Evolutionary conservation across 75 land plant species (phyloP).

Genomic region (Pinus tabuliformis): DNA sequence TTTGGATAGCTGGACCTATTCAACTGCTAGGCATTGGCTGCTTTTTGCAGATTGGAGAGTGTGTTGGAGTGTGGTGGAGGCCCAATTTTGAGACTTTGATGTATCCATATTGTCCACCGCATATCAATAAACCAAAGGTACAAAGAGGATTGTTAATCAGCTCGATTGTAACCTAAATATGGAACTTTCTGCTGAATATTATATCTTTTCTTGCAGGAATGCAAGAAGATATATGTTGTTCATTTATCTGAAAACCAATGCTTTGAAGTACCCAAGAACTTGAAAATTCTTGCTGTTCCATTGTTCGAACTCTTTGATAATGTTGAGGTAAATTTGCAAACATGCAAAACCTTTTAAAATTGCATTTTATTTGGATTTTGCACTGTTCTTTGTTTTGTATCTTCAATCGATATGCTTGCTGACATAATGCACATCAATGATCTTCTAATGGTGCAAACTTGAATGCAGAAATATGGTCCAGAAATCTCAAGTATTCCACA

Average conservation of each 20-base stretch:
- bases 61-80: slow-evolving; percentile 98
- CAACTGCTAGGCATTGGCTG: too few relatives aligned
- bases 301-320: slow-evolving; percentile 96
- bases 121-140: slow-evolving; percentile 94
- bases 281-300: slow-evolving; percentile 93
- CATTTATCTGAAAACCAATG: slow-evolving; percentile 84
- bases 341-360: background rate
- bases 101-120: slow-evolving; percentile 98
- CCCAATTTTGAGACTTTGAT: slow-evolving; percentile 96
- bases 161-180: background rate
- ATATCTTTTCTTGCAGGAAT: slow-evolving; percentile 61
- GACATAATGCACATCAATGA: background rate
- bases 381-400: background rate
- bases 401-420: background rate
- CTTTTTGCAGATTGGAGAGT: slow-evolving; percentile 84
- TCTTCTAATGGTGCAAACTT: background rate
- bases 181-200: background rate
- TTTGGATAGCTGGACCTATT: too few relatives aligned
- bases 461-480: slow-evolving; percentile 5
- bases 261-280: slow-evolving; percentile 93
- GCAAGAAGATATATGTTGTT: slow-evolving; percentile 91
- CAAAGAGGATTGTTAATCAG: too few relatives aligned
- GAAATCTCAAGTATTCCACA: slow-evolving; percentile 8
- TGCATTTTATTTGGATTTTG: background rate
- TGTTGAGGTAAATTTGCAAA: slow-evolving; percentile 66